These are phyloP conservation scores for Daldinia sp. DNA, from an alignment of 2,329 filamentous ascomycete species.

Conservation along the genomic window DNA sequence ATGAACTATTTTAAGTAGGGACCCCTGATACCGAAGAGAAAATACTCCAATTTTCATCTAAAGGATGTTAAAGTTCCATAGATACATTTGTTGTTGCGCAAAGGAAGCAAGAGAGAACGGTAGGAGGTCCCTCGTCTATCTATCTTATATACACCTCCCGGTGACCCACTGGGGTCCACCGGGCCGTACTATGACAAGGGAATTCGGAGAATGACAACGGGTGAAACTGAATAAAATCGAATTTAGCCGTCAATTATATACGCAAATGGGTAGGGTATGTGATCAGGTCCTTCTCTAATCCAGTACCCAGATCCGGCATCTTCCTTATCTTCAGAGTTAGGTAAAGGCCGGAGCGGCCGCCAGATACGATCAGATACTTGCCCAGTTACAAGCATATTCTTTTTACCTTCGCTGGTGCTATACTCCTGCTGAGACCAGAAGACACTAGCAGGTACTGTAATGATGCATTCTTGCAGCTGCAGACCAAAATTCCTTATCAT, in stretches of 20 bases:
- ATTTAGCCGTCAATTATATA: slow-evolving; percentile 1
- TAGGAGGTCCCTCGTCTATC: no score
- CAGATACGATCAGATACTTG: background rate
- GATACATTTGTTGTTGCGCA: no score
- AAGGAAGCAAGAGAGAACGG: no score
- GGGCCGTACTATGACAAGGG: no score
- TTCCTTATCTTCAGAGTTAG: background rate
- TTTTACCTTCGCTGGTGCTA: background rate
- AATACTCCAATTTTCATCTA: no score
- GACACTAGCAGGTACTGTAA: background rate
- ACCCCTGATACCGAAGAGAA: no score
- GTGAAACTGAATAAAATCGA: background rate
- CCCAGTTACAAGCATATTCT: background rate
- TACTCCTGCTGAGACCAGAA: background rate
- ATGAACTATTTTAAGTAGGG: no score
- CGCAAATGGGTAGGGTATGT: background rate
- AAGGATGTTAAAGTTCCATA: no score
- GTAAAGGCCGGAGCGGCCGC: background rate
- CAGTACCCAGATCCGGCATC: background rate
- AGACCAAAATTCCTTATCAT: background rate
- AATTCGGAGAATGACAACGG: no score
- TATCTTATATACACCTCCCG: no score
- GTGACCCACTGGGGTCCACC: no score
- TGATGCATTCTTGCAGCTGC: slow-evolving; percentile 2
- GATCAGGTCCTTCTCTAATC: slow-evolving; percentile 1